A percentile compares a stretch with the other conserved stretches of the same genome.
These are phyloP conservation scores for Stachybotrys echinatus DNA, from an alignment of 2,329 filamentous ascomycete species.

Conservation along the genomic window DNA sequence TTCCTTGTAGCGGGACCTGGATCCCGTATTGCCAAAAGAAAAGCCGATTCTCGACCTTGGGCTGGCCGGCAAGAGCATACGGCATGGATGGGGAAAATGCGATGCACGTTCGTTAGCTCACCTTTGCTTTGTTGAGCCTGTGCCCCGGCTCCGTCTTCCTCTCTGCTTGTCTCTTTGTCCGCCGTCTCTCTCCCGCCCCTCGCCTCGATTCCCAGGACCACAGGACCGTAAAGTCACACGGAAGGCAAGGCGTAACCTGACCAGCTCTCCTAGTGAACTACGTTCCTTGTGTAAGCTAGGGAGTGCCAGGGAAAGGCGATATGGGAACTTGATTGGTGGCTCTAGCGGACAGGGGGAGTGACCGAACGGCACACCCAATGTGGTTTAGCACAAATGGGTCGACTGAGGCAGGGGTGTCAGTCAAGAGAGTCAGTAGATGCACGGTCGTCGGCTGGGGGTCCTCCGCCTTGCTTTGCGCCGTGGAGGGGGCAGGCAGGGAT, in stretches of 20 bases:
- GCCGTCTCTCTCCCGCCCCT: too few relatives aligned
- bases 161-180: too few relatives aligned
- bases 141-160: not conserved
- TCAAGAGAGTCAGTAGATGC: not conserved
- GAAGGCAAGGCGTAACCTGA: too few relatives aligned
- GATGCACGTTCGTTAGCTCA: too few relatives aligned
- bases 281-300: not conserved
- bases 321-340: not conserved
- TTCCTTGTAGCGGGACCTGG: too few relatives aligned
- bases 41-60: too few relatives aligned
- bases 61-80: too few relatives aligned
- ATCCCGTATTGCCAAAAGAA: not conserved
- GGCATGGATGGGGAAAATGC: too few relatives aligned
- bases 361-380: not conserved
- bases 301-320: not conserved
- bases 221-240: too few relatives aligned
- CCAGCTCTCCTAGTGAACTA: not conserved
- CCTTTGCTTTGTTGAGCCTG: not conserved
- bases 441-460: not conserved
- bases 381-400: too few relatives aligned
- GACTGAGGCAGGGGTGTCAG: not conserved
- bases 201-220: too few relatives aligned
- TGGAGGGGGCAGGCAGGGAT: not conserved
- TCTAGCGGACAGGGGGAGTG: not conserved
- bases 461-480: not conserved